Base-by-base conservation (phyloP, 768 basidiomycete genomes). In the Calocybe cyanea region DNA sequence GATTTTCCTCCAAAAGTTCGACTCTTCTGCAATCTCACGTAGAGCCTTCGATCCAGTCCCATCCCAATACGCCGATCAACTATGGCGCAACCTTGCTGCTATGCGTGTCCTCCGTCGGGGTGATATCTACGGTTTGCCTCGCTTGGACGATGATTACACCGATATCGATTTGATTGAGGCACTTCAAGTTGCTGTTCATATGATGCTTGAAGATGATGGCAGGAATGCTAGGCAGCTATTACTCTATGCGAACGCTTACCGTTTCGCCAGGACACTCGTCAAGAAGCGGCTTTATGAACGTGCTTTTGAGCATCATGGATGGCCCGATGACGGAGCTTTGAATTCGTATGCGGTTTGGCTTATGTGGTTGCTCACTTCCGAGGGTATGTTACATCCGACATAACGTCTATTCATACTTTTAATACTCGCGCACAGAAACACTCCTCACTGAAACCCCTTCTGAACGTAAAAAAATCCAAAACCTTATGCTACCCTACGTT, bases 1-100 rank as follows among this genome's bases (percentile, higher is more conserved):
- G 17, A 71, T 88, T 5, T 87, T 79, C 56, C 65, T 66, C 13
- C 45, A 59, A 58, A 75, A 70, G 56, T 87, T 87, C 65, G 85
- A 87, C 59, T 41, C 51, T 2, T 61, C 63, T 19, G 78, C 85
- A 0, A 65, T 77, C 35, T 24, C 49, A 1, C 75, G 87, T 17
- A 72, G 87, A 34, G 64, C 64, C 3, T 71, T 83, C 46, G 60
- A 63, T 13, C 64, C 68, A 0, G 52, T 53, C 9, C 57, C 62
- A 1, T 11, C 23, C 0, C 64, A 70, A 19, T 66, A 58, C 55
- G 54, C 60, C 42, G 55, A 62, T 35, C 70, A 76, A 56, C 57
- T 75, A 53, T 20, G 52, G 19, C 28, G 63, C 43, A 57, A 68
- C 66, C 66, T 65, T 57, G 46, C 39, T 18, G 36, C 76, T 63